Evolutionary conservation across 768 basidiomycete genomes (phyloP).

Genomic region (Megacollybia marginata): DNA sequence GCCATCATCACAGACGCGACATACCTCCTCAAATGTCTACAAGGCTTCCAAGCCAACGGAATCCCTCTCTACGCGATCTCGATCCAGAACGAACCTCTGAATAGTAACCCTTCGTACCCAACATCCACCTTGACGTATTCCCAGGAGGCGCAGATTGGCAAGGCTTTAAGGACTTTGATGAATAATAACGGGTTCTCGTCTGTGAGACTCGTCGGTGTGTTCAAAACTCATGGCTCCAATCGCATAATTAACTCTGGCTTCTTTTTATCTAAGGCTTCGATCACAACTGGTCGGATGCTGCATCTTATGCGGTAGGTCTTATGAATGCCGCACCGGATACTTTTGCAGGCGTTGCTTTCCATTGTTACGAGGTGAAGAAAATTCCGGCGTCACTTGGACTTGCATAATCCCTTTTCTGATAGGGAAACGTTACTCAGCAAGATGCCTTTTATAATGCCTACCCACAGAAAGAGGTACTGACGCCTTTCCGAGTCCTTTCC

Average conservation of each 20-base stretch:
- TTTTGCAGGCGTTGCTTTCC: conserved; percentile 60
- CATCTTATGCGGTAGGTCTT: conserved; percentile 53
- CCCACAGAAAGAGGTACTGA: conserved; percentile 40
- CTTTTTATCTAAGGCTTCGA: conserved; percentile 24
- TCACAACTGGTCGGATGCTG: conserved; percentile 71
- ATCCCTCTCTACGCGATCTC: conserved; percentile 56
- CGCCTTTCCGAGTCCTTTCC: neutral
- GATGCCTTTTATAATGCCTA: conserved; percentile 46
- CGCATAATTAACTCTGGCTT: neutral
- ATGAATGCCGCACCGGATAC: conserved; percentile 41
- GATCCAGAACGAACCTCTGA: conserved; percentile 54
- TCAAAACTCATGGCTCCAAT: neutral
- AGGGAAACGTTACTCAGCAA: conserved; percentile 45
- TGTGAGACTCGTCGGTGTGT: conserved; percentile 57
- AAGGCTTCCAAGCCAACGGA: conserved; percentile 59
- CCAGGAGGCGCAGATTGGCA: conserved; percentile 54
- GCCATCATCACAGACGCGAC: conserved; percentile 43
- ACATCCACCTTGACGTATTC: conserved; percentile 47
- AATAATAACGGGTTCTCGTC: conserved; percentile 51
- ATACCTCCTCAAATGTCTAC: conserved; percentile 66
- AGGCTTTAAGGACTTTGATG: conserved; percentile 47
- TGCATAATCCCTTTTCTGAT: neutral
- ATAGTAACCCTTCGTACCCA: conserved; percentile 63
- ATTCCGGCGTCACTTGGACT: neutral
- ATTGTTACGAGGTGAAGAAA: conserved; percentile 46